Evolutionary conservation across 78 protist genomes (phyloP).

Genomic region (Speleostelium caveatum): DNA sequence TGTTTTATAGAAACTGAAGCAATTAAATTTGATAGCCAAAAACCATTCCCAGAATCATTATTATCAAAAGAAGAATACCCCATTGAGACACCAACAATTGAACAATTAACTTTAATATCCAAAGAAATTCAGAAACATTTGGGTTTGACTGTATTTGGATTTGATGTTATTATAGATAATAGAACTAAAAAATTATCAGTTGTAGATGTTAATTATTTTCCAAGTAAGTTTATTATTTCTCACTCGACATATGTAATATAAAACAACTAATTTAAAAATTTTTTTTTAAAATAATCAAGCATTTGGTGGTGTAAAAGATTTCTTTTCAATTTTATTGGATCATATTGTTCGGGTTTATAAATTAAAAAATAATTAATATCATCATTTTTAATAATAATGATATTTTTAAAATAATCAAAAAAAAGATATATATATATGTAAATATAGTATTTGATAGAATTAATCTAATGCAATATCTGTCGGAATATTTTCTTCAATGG

Average conservation of each 20-base stretch:
- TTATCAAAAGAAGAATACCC: neutral
- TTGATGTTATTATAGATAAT: constrained; percentile 62
- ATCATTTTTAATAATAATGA: no score
- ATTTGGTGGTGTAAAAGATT: constrained; percentile 67
- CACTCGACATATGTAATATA: neutral
- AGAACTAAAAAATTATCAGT: constrained; percentile 27
- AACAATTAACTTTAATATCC: constrained; percentile 12
- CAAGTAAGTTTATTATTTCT: constrained; percentile 30
- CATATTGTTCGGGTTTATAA: constrained; percentile 34
- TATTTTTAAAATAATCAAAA: neutral
- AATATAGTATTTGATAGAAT: neutral
- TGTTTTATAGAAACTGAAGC: constrained; percentile 41
- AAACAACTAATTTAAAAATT: neutral
- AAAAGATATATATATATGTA: neutral
- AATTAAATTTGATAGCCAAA: constrained; percentile 69
- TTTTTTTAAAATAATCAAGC: constrained; percentile 1
- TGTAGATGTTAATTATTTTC: constrained; percentile 78
- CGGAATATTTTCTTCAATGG: neutral
- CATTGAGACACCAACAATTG: constrained; percentile 46
- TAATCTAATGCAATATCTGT: neutral
- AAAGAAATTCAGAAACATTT: constrained; percentile 42
- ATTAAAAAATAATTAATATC: neutral
- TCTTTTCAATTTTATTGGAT: constrained; percentile 47
- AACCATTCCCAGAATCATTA: constrained; percentile 67
- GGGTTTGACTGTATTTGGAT: constrained; percentile 64